Evolutionary conservation across 2,329 filamentous ascomycete species (phyloP).

Genomic region (Fusarium illudens): DNA sequence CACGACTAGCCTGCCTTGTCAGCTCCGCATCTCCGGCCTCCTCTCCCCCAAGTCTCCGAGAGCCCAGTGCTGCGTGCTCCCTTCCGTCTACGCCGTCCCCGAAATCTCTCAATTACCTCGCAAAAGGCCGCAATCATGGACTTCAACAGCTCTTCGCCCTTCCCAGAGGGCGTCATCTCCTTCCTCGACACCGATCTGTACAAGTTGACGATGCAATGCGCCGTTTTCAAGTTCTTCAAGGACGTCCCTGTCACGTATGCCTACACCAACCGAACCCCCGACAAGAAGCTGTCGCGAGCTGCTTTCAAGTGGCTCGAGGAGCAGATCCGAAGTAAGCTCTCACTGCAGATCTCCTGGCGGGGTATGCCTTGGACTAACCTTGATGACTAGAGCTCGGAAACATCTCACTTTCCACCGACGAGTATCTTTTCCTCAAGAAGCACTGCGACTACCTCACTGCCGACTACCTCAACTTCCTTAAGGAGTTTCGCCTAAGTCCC

Average conservation of each 20-base stretch:
- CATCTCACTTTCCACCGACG: slow-evolving; percentile 79
- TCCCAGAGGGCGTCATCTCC: slow-evolving; percentile 80
- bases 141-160: slow-evolving; percentile 72
- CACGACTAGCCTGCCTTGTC: slow-evolving; percentile 4
- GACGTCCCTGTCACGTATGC: slow-evolving; percentile 85
- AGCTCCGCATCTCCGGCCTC: slow-evolving; percentile 30
- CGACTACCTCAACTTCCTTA: slow-evolving; percentile 82
- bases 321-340: slow-evolving; percentile 78
- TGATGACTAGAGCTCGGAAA: slow-evolving; percentile 75
- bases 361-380: slow-evolving; percentile 38
- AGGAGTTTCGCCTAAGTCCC: slow-evolving; percentile 82
- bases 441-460: slow-evolving; percentile 83
- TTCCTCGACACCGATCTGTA: slow-evolving; percentile 87
- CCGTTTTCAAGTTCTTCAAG: slow-evolving; percentile 90
- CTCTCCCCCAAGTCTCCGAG: background rate
- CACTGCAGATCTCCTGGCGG: background rate
- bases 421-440: slow-evolving; percentile 78
- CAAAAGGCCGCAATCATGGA: slow-evolving; percentile 57
- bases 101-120: background rate
- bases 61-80: background rate
- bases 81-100: background rate
- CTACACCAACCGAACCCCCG: slow-evolving; percentile 93
- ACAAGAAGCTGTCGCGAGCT: slow-evolving; percentile 86
- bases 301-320: slow-evolving; percentile 86
- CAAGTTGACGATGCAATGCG: slow-evolving; percentile 99